Conservation (phyloP, 2,329 filamentous ascomycete genomes). For the Colletotrichum aenigma region DNA sequence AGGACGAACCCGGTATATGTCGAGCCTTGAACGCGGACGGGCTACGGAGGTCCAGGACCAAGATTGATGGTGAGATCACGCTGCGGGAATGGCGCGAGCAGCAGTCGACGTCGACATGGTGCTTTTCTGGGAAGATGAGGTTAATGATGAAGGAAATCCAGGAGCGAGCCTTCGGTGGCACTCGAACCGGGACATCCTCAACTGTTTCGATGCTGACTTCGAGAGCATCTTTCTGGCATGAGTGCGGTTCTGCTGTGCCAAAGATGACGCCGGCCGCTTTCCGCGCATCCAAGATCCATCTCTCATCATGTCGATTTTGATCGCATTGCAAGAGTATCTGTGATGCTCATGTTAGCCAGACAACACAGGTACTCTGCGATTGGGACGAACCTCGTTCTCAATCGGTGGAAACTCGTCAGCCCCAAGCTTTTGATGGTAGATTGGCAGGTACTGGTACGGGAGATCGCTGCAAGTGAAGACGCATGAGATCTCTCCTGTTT, state of each 20-base stretch:
- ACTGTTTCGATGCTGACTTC: neutral
- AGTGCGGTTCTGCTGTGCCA: neutral
- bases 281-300: slow-evolving; percentile 26
- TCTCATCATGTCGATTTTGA: slow-evolving; percentile 28
- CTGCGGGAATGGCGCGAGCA: neutral
- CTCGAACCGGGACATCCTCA: neutral
- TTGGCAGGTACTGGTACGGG: slow-evolving; percentile 2
- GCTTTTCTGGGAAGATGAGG: neutral
- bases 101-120: fast-evolving
- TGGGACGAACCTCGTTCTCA: neutral
- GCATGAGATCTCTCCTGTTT: neutral
- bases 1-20: slow-evolving; percentile 7
- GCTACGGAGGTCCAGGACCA: neutral
- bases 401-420: neutral
- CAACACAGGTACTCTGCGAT: fast-evolving
- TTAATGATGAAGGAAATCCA: neutral
- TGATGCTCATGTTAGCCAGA: neutral
- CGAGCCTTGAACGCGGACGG: neutral
- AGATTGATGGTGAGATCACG: neutral
- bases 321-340: slow-evolving; percentile 29
- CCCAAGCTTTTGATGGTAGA: neutral
- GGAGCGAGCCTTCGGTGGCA: neutral
- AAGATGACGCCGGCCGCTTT: slow-evolving; percentile 20
- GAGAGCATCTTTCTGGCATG: neutral
- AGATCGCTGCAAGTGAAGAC: slow-evolving; percentile 16